Base-by-base conservation (phyloP, 805 yeast species). In the Starmerella apicola region DNA sequence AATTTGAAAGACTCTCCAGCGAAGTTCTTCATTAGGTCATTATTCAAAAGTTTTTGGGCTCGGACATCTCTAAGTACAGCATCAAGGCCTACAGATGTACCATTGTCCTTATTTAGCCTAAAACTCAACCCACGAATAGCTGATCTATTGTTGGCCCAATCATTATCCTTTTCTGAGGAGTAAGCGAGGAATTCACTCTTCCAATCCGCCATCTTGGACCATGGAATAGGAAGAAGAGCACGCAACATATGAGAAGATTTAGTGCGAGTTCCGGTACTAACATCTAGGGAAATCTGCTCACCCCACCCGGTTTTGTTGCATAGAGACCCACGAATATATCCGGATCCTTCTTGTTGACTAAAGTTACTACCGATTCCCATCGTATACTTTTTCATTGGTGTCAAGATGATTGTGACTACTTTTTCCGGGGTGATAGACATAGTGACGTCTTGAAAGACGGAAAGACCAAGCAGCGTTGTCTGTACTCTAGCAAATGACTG, bases 301-400 rank as follows among this genome's bases (percentile, higher is more conserved):
- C 81, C 84, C n/a, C 78, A 78, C 4, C 81, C 84, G 48, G 78
- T 68, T 7, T 71, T 61, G 52, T 78, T 78, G 32, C 68, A 58
- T 43, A 67, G 64, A 57, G 76, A 85, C 41, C 86, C 73, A 24
- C 82, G 78, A 34, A 84, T 68, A 54, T 86, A 85, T 1, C 96
- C 97, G 55, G 82, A 91, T 23, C 96, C 98, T 63, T 91, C 97
- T 24, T 94, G 94, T 55, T 91, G 88, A 2, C 97, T 97, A 6
- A 91, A 73, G 58, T 85, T 86, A 2, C 97, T 91, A 3, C 99
- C 99, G 1, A 96, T 82, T 51, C 81, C 81, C 38, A 94, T 86
- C 44, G 72, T 69, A 51, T 85, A 80, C 49, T 71, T 70, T 50
- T 83, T 83, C 3, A 71, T 71, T 10, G 57, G 56, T 3, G 47